Evolutionary conservation across 129 eudicot genomes (phyloP).

Genomic region (Escallonia rubra): DNA sequence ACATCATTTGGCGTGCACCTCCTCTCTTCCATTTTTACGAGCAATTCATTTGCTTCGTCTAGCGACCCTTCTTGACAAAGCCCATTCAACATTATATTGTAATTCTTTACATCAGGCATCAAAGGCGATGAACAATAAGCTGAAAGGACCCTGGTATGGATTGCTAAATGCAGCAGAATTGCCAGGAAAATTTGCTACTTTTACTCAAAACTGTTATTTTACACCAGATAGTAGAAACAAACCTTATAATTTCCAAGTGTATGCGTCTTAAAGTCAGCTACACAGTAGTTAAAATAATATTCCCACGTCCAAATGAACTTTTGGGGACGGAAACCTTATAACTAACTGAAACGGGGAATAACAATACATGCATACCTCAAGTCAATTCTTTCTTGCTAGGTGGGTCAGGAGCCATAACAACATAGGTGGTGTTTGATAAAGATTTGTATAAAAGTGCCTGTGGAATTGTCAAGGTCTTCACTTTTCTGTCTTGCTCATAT

Average conservation of each 20-base stretch:
- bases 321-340: conserved; percentile 17
- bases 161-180: conserved; percentile 49
- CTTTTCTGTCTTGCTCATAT: too few relatives aligned
- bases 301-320: conserved; percentile 93
- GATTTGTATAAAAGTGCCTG: too few relatives aligned
- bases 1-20: conserved; percentile 4
- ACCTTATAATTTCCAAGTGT: conserved; percentile 84
- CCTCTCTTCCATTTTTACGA: conserved; percentile 13
- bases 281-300: conserved; percentile 78
- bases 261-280: conserved; percentile 75
- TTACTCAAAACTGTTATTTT: too few relatives aligned
- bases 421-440: too few relatives aligned
- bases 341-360: conserved; percentile 58
- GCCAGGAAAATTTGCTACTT: conserved; percentile 28
- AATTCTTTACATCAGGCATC: background rate
- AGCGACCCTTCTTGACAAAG: conserved; percentile 8
- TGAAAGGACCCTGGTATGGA: conserved; percentile 31
- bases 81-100: conserved; percentile 9
- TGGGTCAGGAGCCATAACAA: too few relatives aligned
- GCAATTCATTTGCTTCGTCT: conserved; percentile 4
- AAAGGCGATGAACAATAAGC: too few relatives aligned
- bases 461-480: too few relatives aligned
- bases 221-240: background rate
- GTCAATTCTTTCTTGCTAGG: too few relatives aligned
- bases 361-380: too few relatives aligned